phyloP scores from a whole-genome alignment of 2,329 filamentous ascomycete species.

The Stemphylium beticola region DNA sequence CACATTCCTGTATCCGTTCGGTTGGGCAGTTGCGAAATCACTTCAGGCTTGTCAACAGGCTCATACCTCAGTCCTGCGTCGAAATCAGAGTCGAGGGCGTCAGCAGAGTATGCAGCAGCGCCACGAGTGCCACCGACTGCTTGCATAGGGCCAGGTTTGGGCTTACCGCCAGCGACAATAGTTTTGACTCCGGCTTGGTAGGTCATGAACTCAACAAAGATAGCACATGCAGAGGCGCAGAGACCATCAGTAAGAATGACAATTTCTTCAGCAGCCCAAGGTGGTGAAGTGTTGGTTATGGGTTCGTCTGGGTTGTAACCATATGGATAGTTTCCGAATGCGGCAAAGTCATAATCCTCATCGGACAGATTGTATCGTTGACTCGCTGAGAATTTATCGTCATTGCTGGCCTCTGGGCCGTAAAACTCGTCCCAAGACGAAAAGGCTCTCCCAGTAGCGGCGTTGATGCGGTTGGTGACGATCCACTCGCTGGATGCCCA shows the following conservation, averaged over 20 bases:
- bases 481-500: slow-evolving; percentile 26
- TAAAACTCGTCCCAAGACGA: slow-evolving; percentile 51
- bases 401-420: slow-evolving; percentile 26
- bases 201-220: slow-evolving; percentile 58
- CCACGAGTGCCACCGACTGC: slow-evolving; percentile 63
- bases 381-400: slow-evolving; percentile 43
- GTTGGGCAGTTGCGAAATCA: no score
- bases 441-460: slow-evolving; percentile 41
- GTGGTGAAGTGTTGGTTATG: not conserved
- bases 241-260: slow-evolving; percentile 57
- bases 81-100: slow-evolving; percentile 30
- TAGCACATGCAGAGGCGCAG: slow-evolving; percentile 63
- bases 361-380: slow-evolving; percentile 11
- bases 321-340: not conserved
- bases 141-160: slow-evolving; percentile 49
- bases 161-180: slow-evolving; percentile 63
- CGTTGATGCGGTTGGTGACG: slow-evolving; percentile 20
- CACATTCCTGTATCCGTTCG: slow-evolving; percentile 24
- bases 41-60: not conserved
- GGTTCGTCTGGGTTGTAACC: not conserved
- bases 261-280: slow-evolving; percentile 1
- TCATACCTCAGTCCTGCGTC: no score
- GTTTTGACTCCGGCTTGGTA: slow-evolving; percentile 57
- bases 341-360: not conserved
- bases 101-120: slow-evolving; percentile 41